Conservation (phyloP, 2,329 filamentous ascomycete species). For the Zasmidium angulare region DNA sequence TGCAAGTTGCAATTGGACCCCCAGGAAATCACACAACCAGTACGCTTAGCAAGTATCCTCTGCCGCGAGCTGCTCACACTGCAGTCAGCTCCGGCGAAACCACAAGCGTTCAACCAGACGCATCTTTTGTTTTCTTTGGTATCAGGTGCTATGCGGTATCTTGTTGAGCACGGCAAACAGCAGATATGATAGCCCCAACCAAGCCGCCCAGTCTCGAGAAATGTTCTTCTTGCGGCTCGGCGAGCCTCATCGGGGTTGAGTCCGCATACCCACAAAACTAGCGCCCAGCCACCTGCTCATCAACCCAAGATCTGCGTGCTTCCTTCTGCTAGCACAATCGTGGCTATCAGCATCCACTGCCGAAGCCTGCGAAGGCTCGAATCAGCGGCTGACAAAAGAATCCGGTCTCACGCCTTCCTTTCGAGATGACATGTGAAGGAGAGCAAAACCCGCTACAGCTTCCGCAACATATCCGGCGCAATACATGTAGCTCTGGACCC, state of each 20-base stretch:
- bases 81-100: not conserved
- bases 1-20: no score
- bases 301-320: not conserved
- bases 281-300: not conserved
- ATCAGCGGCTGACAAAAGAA: no score
- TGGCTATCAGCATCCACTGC: no score
- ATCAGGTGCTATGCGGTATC: not conserved
- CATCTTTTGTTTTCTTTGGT: not conserved
- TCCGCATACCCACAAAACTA: not conserved
- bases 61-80: not conserved
- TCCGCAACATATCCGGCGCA: no score
- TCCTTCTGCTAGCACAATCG: not conserved
- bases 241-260: not conserved
- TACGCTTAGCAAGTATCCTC: not conserved
- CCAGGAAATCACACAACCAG: no score
- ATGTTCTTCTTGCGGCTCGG: not conserved
- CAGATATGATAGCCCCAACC: no score
- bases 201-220: no score
- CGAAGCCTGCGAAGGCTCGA: no score
- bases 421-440: no score
- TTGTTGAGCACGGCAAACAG: not conserved
- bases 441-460: no score
- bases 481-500: no score
- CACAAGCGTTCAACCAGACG: not conserved
- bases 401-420: no score